Evolutionary conservation across 2,329 filamentous ascomycete species (phyloP), one percentile per base, ranked within the genome.

Genomic region (Trichoderma sp.): DNA sequence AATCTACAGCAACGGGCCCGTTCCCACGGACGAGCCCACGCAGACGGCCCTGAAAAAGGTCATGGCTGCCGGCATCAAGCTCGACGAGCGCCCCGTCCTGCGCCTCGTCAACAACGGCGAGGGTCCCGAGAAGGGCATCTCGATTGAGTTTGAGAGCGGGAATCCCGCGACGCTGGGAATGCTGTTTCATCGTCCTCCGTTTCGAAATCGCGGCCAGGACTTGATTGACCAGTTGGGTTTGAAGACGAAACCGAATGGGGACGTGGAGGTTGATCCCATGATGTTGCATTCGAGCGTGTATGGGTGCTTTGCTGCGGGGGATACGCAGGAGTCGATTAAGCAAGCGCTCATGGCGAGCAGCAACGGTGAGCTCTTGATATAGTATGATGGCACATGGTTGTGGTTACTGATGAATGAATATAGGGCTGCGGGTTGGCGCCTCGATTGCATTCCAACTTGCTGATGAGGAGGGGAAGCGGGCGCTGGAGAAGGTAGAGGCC

Each of bases 301-400:
- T 2, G 85, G 85, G 0, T 80, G 83, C 3, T 85, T 83, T 73
- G 83, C 83, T 0, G 82, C 76, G 1, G 85, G 85, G 0, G 85
- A 88, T 72, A 80, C 76, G 6, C 28, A 60, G 21, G 61, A 65
- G 30, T 61, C 55, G 19, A 65, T 67, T 14, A 66, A 64, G n/a
- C 60, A 66, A 59, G 65, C 65, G 5, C 19, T 59, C n/a, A 64
- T 66, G 60, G 60, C 60, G 7, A 43, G 60, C 12, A 57, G 47
- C 19, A 66, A 66, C 21, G 54, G 65, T 66, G n/a, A 64, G 65
- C 3, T 5, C 3, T 5, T 6, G 14, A 19, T 9, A 7, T 5
- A 30, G 12, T 24, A 39, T 14, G 5, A 14, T 5, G 17, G n/a
- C 15, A 21, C 5, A 2, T 6, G 3, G 10, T n/a, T 10, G 12